Percentiles rank a stretch among this genome's conserved stretches.
Conservation (phyloP, 106 monocot genomes). For the Dendrobium huoshanense region DNA sequence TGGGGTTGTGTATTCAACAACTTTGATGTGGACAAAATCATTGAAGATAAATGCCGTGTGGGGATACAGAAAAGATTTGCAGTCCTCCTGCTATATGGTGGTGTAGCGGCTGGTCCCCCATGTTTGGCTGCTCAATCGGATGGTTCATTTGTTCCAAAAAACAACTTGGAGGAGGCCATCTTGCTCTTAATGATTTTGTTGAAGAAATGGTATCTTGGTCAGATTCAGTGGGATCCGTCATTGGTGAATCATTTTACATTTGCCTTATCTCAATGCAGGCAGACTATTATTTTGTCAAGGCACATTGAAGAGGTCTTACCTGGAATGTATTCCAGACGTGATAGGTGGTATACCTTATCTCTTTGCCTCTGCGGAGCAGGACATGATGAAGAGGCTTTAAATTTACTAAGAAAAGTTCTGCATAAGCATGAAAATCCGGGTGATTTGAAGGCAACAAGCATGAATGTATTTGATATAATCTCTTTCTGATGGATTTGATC, state of each 20-base stretch:
- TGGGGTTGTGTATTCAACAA: no score
- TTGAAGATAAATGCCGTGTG: no score
- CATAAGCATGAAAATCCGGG: constrained; percentile 66
- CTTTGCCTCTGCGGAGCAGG: constrained; percentile 60
- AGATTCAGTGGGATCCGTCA: constrained; percentile 75
- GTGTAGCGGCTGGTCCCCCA: no score
- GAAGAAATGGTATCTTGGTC: constrained; percentile 76
- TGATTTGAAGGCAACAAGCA: constrained; percentile 51
- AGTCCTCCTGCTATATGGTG: no score
- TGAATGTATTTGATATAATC: no score
- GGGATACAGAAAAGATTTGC: no score
- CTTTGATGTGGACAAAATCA: no score
- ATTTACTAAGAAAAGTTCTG: constrained; percentile 64
- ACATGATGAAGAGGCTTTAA: constrained; percentile 58
- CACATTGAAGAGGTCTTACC: constrained; percentile 82
- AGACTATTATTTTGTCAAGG: constrained; percentile 56
- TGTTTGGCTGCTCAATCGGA: no score
- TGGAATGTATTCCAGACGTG: constrained; percentile 64
- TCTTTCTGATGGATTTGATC: no score
- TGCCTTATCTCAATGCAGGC: constrained; percentile 71
- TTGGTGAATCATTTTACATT: constrained; percentile 87
- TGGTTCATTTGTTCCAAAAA: constrained; percentile 84
- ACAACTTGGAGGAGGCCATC: constrained; percentile 89
- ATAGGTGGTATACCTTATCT: constrained; percentile 79
- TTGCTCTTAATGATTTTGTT: constrained; percentile 78